A percentile compares a stretch with the other conserved stretches of the same genome.
Evolutionary conservation across 2,329 filamentous ascomycete genomes (phyloP).

Genomic region (Ascochyta koolunga): DNA sequence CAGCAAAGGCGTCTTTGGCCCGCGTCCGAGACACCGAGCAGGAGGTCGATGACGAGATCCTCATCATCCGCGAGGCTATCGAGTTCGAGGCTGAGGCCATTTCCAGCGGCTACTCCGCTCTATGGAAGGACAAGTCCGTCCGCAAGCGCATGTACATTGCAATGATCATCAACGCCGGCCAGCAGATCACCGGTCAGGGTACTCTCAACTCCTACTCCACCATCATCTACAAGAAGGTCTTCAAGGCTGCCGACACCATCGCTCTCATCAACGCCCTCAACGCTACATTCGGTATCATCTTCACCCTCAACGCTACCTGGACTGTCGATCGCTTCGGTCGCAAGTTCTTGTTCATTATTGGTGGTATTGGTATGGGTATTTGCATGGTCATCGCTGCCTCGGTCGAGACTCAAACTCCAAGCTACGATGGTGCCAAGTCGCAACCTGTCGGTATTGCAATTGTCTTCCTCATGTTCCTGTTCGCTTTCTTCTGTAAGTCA

Average conservation of each 20-base stretch:
- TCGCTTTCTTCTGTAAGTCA: slow-evolving; percentile 65
- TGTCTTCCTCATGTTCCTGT: slow-evolving; percentile 70
- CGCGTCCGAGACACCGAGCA: slow-evolving; percentile 68
- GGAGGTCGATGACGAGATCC: slow-evolving; percentile 70
- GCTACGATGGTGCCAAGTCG: slow-evolving; percentile 60
- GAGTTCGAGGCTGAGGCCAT: slow-evolving; percentile 75
- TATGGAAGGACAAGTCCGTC: slow-evolving; percentile 73
- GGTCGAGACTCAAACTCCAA: slow-evolving; percentile 64
- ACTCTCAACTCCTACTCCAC: slow-evolving; percentile 75
- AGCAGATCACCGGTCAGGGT: slow-evolving; percentile 75
- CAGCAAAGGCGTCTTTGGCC: slow-evolving; percentile 64
- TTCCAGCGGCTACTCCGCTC: slow-evolving; percentile 65
- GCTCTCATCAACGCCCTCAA: slow-evolving; percentile 77
- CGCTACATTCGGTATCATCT: slow-evolving; percentile 73
- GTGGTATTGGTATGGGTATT: slow-evolving; percentile 70
- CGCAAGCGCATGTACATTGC: slow-evolving; percentile 70
- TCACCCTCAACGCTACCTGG: slow-evolving; percentile 76
- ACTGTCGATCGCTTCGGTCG: slow-evolving; percentile 74
- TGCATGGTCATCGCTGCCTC: slow-evolving; percentile 72
- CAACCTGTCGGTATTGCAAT: slow-evolving; percentile 69
- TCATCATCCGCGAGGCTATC: slow-evolving; percentile 69
- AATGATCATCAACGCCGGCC: slow-evolving; percentile 71
- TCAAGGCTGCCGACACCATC: slow-evolving; percentile 61
- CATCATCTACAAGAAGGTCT: slow-evolving; percentile 76
- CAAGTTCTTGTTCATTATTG: slow-evolving; percentile 71